Evolutionary conservation across 495 filamentous ascomycete genomes (phyloP).

Genomic region (Penicillium waksmanii): DNA sequence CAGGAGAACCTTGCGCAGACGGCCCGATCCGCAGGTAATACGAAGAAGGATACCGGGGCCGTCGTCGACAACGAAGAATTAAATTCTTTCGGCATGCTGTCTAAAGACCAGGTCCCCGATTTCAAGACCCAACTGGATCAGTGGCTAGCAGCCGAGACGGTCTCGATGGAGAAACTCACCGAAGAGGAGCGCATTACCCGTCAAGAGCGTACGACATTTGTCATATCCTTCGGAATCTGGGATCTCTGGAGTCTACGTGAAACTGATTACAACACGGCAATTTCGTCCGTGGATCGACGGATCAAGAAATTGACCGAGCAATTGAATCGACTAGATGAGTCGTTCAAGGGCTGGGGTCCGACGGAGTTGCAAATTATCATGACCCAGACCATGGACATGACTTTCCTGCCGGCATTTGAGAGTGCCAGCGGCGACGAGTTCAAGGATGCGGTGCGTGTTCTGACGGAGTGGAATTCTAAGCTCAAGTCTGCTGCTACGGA

Average conservation of each 20-base stretch:
- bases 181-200: slow-evolving; percentile 28
- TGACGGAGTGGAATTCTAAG: slow-evolving; percentile 52
- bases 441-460: slow-evolving; percentile 46
- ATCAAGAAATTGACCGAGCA: slow-evolving; percentile 51
- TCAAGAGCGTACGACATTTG: slow-evolving; percentile 42
- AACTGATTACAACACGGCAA: slow-evolving; percentile 37
- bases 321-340: slow-evolving; percentile 41
- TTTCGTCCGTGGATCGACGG: slow-evolving; percentile 43
- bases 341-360: slow-evolving; percentile 41
- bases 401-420: slow-evolving; percentile 51
- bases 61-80: slow-evolving; percentile 48
- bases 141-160: slow-evolving; percentile 43
- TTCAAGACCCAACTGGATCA: slow-evolving; percentile 46
- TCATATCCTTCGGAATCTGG: slow-evolving; percentile 54
- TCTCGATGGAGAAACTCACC: slow-evolving; percentile 22
- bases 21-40: slow-evolving; percentile 29
- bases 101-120: slow-evolving; percentile 40
- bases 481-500: slow-evolving; percentile 40
- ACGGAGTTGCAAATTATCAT: slow-evolving; percentile 52
- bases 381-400: slow-evolving; percentile 54
- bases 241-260: slow-evolving; percentile 53
- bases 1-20: slow-evolving; percentile 52
- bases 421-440: slow-evolving; percentile 33
- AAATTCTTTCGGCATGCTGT: slow-evolving; percentile 27
- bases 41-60: slow-evolving; percentile 35